Conservation (phyloP, 768 basidiomycete species). For the Mycena crocata region DNA sequence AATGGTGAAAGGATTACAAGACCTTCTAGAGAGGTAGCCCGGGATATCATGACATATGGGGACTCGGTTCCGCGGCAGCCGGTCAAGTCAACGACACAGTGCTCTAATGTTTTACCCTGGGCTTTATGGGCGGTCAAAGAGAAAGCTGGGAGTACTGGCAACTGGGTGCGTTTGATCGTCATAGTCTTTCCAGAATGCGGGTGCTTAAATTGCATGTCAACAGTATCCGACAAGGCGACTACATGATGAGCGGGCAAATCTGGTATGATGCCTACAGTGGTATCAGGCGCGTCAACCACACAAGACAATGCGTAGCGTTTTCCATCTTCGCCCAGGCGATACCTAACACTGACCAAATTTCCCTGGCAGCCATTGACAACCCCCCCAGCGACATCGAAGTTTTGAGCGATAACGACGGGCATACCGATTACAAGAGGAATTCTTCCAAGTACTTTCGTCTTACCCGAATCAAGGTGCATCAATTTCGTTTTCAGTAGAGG, state of each 20-base stretch:
- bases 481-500: too few species aligned
- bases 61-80: not conserved
- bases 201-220: not conserved
- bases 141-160: not conserved
- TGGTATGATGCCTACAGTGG: slow-evolving; percentile 13
- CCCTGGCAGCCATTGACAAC: slow-evolving; percentile 44
- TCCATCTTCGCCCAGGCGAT: not conserved
- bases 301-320: not conserved
- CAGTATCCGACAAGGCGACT: slow-evolving; percentile 28
- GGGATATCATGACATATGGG: not conserved
- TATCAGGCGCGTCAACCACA: not conserved
- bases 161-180: not conserved
- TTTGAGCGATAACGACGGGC: slow-evolving; percentile 43
- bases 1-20: not conserved
- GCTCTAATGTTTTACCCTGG: not conserved
- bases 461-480: slow-evolving; percentile 10
- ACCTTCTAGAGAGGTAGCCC: not conserved
- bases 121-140: not conserved
- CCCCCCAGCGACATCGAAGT: slow-evolving; percentile 40
- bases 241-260: slow-evolving; percentile 28
- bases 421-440: slow-evolving; percentile 45
- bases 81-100: not conserved
- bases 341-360: not conserved
- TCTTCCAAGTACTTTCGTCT: slow-evolving; percentile 29
- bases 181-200: not conserved